Evolutionary conservation across 2,329 filamentous ascomycete species (phyloP).

Genomic region (Boeremia lycopersici): DNA sequence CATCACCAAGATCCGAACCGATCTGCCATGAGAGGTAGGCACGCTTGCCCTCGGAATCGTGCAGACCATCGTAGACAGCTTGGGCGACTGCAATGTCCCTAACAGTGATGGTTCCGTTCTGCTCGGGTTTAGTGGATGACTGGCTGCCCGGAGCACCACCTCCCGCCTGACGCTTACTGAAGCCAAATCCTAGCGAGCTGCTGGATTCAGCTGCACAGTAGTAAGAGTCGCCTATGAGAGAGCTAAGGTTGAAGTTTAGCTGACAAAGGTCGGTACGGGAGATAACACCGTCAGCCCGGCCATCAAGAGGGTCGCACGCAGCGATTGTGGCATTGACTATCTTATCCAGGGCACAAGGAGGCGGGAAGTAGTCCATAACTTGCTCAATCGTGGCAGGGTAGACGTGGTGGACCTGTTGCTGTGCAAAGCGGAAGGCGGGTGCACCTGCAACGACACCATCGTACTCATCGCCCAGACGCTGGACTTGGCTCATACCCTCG

Average conservation of each 20-base stretch:
- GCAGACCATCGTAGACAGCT: conserved; percentile 45
- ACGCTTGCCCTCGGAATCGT: conserved; percentile 48
- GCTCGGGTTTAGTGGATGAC: conserved; percentile 29
- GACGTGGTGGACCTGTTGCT: conserved; percentile 55
- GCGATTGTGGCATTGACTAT: conserved; percentile 62
- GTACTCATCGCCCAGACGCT: conserved; percentile 57
- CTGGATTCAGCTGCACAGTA: conserved; percentile 47
- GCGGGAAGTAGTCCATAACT: conserved; percentile 50
- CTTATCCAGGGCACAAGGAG: conserved; percentile 55
- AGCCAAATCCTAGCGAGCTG: conserved; percentile 24
- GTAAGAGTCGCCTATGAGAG: conserved; percentile 54
- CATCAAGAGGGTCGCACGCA: conserved; percentile 62
- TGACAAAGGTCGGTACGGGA: conserved; percentile 56
- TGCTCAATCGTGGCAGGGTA: conserved; percentile 49
- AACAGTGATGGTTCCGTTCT: conserved; percentile 42
- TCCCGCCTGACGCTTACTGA: conserved; percentile 24
- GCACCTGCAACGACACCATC: conserved; percentile 56
- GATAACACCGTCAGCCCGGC: conserved; percentile 60
- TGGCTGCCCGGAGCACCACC: conserved; percentile 12
- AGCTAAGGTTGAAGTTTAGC: conserved; percentile 54
- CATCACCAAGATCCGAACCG: conserved; percentile 42
- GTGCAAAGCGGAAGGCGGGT: conserved; percentile 55
- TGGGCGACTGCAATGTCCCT: conserved; percentile 36
- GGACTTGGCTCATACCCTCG: conserved; percentile 57
- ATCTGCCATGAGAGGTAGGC: conserved; percentile 52